Base-by-base conservation (phyloP, 2,329 filamentous ascomycete species). In the Drechslerella dactyloides region DNA sequence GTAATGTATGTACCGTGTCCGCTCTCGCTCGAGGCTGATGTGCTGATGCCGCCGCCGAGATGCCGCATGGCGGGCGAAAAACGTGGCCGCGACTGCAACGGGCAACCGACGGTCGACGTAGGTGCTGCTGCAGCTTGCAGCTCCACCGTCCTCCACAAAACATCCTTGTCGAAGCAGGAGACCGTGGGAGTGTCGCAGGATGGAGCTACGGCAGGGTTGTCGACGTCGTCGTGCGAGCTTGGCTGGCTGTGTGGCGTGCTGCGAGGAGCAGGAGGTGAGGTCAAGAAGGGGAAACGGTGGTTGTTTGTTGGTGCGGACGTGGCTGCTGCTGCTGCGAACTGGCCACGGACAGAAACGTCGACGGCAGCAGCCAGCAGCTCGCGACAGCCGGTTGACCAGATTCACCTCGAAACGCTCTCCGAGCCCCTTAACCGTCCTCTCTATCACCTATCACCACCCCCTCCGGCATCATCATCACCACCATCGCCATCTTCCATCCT, bases 11-110 rank as follows among this genome's bases (percentile, higher is more conserved):
- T n/a, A n/a, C n/a, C n/a, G n/a, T n/a, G 27, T 8, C 27, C 27
- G n/a, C 17, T 44, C 7, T 44, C 10, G 17, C 17, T 44, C 40
- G 40, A 44, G 40, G 40, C 40, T 44, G 40, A 44, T 44, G 10
- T 44, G 40, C 40, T 44, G n/a, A n/a, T n/a, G n/a, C n/a, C n/a
- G 44, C 44, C 44, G 44, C 44, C 44, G 15, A 48, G n/a, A 48
- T 48, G 44, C 44, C 44, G 44, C 44, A 48, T 33, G 27, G 8
- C 8, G 44, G 21, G 44, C 11, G 44, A 48, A 48, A 48, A 48
- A 48, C 44, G 44, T 48, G 44, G 44, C 44, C 7, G 44, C 44
- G 44, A 48, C 44, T 19, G 15, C 44, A 17, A 44, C 40, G 40
- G 40, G 40, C 7, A 44, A 13, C 33, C 33, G 37, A 42, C 37